Percentiles rank a stretch among this genome's conserved stretches.
These are phyloP conservation scores for Trypanosoma caninum DNA, from an alignment of 208 protist species.

Conservation along the genomic window DNA sequence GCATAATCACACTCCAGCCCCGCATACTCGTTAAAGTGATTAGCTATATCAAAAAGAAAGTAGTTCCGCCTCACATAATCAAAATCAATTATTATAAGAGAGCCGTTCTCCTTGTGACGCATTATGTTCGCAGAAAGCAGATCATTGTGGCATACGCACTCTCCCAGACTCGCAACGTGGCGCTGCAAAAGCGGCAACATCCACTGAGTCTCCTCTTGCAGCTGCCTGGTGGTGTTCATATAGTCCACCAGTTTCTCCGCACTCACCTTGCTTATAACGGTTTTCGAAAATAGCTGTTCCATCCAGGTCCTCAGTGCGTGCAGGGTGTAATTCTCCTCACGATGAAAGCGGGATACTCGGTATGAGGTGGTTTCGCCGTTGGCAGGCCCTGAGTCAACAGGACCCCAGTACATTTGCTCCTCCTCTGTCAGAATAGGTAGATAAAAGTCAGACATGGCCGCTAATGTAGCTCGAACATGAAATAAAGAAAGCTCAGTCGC, in stretches of 20 bases:
- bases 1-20: conserved; percentile 88
- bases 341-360: conserved; percentile 45
- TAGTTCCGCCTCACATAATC: conserved; percentile 90
- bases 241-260: conserved; percentile 50
- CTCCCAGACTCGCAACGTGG: conserved; percentile 35
- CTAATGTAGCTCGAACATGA: conserved; percentile 72
- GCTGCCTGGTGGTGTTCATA: conserved; percentile 23
- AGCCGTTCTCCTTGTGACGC: conserved; percentile 42
- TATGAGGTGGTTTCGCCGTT: background rate
- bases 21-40: conserved; percentile 92
- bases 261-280: conserved; percentile 53
- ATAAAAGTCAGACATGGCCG: conserved; percentile 44
- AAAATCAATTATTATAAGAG: conserved; percentile 91
- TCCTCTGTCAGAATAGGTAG: conserved; percentile 36
- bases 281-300: conserved; percentile 45
- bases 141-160: conserved; percentile 90
- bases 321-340: conserved; percentile 77
- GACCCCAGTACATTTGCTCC: conserved; percentile 19
- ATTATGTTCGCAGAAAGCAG: conserved; percentile 91
- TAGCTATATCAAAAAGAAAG: conserved; percentile 87
- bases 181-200: conserved; percentile 38
- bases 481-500: conserved; percentile 58
- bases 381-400: background rate
- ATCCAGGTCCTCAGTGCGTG: conserved; percentile 69
- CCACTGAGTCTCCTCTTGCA: conserved; percentile 42